phyloP scores from a whole-genome alignment of 768 basidiomycete genomes.

The Plicaturopsis crispa region DNA sequence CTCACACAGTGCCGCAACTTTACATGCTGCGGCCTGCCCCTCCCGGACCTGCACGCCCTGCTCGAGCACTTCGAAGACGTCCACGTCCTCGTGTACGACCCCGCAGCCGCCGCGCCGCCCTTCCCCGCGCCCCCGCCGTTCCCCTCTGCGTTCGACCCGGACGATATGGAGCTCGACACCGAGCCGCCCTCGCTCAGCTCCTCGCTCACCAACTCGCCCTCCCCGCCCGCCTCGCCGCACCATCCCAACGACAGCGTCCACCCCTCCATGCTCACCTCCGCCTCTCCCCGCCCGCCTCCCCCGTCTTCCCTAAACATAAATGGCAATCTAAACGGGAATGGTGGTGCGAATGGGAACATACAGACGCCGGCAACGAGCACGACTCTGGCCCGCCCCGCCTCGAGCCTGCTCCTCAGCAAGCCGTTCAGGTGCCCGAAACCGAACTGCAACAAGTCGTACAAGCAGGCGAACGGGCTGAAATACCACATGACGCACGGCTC shows the following conservation, averaged over 20 bases:
- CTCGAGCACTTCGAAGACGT: constrained; percentile 90
- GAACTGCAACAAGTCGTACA: constrained; percentile 94
- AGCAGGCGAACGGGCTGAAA: constrained; percentile 86
- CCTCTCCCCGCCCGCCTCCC: constrained; percentile 1
- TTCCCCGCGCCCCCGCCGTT: constrained; percentile 16
- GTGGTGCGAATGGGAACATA: too few species aligned
- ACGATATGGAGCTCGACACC: constrained; percentile 71
- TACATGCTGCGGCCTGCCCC: constrained; percentile 78
- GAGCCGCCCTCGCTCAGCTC: constrained; percentile 26
- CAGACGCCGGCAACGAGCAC: constrained; percentile 35
- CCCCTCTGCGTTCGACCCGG: constrained; percentile 53
- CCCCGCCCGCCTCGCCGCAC: constrained; percentile 19
- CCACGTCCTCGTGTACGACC: constrained; percentile 65
- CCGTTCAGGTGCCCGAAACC: constrained; percentile 92
- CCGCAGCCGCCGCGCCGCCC: constrained; percentile 11
- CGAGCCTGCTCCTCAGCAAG: constrained; percentile 67
- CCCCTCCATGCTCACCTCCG: not conserved
- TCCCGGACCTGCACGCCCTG: constrained; percentile 73
- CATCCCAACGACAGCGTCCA: constrained; percentile 4
- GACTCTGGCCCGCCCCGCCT: constrained; percentile 40
- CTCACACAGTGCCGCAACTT: constrained; percentile 69
- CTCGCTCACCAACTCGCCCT: constrained; percentile 19
- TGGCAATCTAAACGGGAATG: too few species aligned
- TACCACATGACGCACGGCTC: constrained; percentile 91
- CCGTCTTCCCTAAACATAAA: too few species aligned